Evolutionary conservation across 257 asterid species (phyloP).

Genomic region (Gentiana straminea): DNA sequence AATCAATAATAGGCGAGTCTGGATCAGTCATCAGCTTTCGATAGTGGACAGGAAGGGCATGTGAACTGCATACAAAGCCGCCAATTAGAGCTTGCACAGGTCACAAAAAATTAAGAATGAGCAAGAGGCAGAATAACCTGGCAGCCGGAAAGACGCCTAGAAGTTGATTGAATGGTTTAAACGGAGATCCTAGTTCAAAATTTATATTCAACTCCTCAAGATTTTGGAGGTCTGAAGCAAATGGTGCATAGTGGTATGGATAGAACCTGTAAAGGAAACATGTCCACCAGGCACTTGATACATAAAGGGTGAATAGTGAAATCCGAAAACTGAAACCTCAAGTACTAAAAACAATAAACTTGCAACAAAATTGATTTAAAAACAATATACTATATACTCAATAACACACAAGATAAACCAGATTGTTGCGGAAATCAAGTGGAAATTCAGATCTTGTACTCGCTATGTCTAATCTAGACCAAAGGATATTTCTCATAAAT

Average conservation of each 20-base stretch:
- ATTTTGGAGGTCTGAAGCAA: constrained; percentile 91
- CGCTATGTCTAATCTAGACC: too few species aligned
- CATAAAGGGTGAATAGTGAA: too few species aligned
- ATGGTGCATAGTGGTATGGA: constrained; percentile 97
- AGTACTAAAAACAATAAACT: too few species aligned
- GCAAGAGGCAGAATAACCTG: constrained; percentile 36
- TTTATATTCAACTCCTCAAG: constrained; percentile 57
- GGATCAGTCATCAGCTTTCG: constrained; percentile 90
- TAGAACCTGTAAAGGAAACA: constrained; percentile 59
- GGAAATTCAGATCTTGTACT: too few species aligned
- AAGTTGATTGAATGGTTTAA: constrained; percentile 90
- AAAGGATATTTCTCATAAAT: too few species aligned
- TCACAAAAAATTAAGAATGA: neutral
- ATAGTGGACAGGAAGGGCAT: constrained; percentile 83
- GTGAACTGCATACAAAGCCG: constrained; percentile 52
- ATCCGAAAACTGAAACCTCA: too few species aligned
- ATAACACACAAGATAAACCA: too few species aligned
- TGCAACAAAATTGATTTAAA: too few species aligned
- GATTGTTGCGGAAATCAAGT: too few species aligned
- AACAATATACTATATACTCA: too few species aligned
- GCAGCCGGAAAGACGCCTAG: constrained; percentile 98
- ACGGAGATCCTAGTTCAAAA: constrained; percentile 84
- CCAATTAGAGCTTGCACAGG: constrained; percentile 22
- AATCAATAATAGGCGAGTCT: constrained; percentile 81
- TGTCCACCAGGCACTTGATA: constrained; percentile 2